Base-by-base conservation (phyloP, 164 flowering plant species). In the Chimonanthus salicifolius region DNA sequence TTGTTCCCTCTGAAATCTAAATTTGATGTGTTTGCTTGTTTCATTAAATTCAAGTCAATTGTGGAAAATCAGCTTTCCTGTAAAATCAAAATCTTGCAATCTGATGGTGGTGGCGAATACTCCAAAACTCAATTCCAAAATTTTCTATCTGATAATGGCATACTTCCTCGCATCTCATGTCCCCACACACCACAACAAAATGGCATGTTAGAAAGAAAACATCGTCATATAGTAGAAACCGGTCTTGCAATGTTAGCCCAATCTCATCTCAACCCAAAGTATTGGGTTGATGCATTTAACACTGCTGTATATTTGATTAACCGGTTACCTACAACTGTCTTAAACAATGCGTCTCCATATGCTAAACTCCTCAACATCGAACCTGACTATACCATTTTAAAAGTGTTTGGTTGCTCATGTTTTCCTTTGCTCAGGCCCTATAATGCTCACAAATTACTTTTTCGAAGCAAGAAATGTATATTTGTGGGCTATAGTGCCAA, bases 401-500 rank as follows among this genome's bases (percentile, higher is more conserved):
- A 16, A 5, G 49, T 21, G 1, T 72, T 76, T 66, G 75, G 75
- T 2, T 60, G 68, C 49, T 21, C 50, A 1, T 68, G 79, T 15
- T 77, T 43, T 33, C 69, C 54, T 1, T 62, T 6, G 58, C 68
- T 77, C 44, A 62, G 72, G 8, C 64, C 73, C 0, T 77, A 77
- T n/a, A 47, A 49, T 43, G 5, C 6, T 43, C 60, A 18, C 62
- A 72, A 76, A 49, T 6, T 76, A 0, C 67, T 58, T 7, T 72
- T 7, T 60, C 45, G 72, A 2, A 51, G 67, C 4, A 5, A 44
- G 6, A n/a, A 16, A 4, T 72, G 75, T 51, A 16, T 76, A 3
- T 76, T 76, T 8, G 9, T 76, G 2, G 68, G 79, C 4, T 76
- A 72, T 51, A 71, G 62, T 11, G n/a, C 68, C 16, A 50, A 33